Percentiles rank a stretch among this genome's conserved stretches.
Conservation (phyloP, 2,329 filamentous ascomycete species). For the Pseudogymnoascus pannorum region DNA sequence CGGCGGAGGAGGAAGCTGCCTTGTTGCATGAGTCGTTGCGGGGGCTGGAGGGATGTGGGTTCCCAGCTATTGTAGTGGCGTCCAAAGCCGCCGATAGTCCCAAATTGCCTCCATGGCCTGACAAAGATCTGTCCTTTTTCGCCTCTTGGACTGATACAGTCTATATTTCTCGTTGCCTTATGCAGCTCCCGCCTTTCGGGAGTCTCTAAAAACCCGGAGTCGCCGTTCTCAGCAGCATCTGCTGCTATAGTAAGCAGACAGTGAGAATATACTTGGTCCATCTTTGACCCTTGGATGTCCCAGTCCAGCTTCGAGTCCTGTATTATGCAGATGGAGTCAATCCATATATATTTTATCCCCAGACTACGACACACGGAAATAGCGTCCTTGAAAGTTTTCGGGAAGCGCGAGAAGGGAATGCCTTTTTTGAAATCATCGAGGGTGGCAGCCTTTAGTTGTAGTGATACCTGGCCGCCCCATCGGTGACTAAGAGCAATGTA, state of each 20-base stretch:
- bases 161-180: neutral
- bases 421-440: constrained; percentile 11
- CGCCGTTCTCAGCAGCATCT: constrained; percentile 8
- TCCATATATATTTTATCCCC: constrained; percentile 26
- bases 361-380: constrained; percentile 23
- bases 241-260: constrained; percentile 23
- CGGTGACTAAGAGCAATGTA: constrained; percentile 25
- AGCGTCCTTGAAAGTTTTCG: constrained; percentile 24
- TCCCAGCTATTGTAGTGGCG: neutral
- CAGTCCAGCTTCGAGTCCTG: constrained; percentile 26
- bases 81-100: neutral
- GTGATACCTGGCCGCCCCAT: constrained; percentile 21
- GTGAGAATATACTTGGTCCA: constrained; percentile 24
- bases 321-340: constrained; percentile 30
- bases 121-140: neutral
- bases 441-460: constrained; percentile 8
- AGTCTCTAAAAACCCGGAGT: neutral
- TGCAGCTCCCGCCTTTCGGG: neutral
- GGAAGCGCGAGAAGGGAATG: constrained; percentile 16
- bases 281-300: constrained; percentile 23
- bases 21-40: neutral
- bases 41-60: neutral
- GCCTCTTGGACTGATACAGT: neutral
- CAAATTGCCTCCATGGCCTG: neutral
- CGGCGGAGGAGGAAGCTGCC: neutral